Evolutionary conservation across 345 rosid genomes (phyloP).

Genomic region (thale cress (Arabidopsis thaliana)): TAIR10.1 NC_003076.8:9851001-9851500

Average conservation of each 20-base stretch:
- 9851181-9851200: not conserved
- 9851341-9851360: no score
- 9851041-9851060: not conserved
- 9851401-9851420: not conserved
- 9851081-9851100: not conserved
- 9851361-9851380: not conserved
- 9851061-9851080: not conserved
- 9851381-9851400: not conserved
- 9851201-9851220: not conserved
- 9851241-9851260: no score
- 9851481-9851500: not conserved
- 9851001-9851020: conserved; percentile 41
- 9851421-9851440: not conserved
- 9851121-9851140: not conserved
- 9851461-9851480: not conserved
- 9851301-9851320: no score
- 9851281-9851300: no score
- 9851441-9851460: not conserved
- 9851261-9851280: no score
- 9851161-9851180: not conserved
- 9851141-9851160: not conserved
- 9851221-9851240: not conserved
- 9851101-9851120: not conserved
- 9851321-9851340: no score
- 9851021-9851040: conserved; percentile 37